Evolutionary conservation across 129 eudicot species (phyloP), one percentile per base, ranked within the genome.

Genomic region (Chrysanthemum seticuspe): DNA sequence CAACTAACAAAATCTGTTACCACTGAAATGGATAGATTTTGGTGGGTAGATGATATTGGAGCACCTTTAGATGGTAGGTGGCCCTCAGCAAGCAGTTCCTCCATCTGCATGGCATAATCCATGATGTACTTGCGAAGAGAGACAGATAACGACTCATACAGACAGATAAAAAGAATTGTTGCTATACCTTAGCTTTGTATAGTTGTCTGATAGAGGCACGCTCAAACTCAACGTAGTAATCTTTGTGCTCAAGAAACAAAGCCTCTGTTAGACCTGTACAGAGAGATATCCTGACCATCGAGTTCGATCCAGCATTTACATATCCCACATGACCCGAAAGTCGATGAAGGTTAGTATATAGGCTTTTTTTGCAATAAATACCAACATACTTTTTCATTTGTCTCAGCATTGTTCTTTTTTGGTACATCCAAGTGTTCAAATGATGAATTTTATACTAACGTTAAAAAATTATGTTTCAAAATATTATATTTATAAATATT

Each of bases 1-100:
- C 96, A 90, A 48, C 87, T 89, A 6, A 90, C 91, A 76, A 91
- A 92, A 77, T 92, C 96, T 49, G 91, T 87, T 82, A 92, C 98
- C 81, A 87, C 96, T 63, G 91, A 83, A 81, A 92, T 95, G 60
- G 98, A 92, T 3, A 31, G 4, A 31, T 31, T 31, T 31, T 31
- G 36, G 36, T 31, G 36, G 36, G 36, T 31, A 31, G 36, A 31
- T 31, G 36, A 3, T 75, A 92, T 92, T 65, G 95, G 69, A 76
- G 88, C 87, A 64, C 96, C 97, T 78, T 80, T 92, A n/a, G 96
- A 67, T 23, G 91, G 77, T 65, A 81, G 83, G 68, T 85, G 92
- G 62, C 75, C 85, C 81, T 89, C 98, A 48, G 95, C 95, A 70
- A 85, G 83, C 70, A 92, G 75, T 70, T 92, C 96, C 72, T 89